Evolutionary conservation across 306 rosid species (phyloP).

Genomic region (Spatholobus suberectus): DNA sequence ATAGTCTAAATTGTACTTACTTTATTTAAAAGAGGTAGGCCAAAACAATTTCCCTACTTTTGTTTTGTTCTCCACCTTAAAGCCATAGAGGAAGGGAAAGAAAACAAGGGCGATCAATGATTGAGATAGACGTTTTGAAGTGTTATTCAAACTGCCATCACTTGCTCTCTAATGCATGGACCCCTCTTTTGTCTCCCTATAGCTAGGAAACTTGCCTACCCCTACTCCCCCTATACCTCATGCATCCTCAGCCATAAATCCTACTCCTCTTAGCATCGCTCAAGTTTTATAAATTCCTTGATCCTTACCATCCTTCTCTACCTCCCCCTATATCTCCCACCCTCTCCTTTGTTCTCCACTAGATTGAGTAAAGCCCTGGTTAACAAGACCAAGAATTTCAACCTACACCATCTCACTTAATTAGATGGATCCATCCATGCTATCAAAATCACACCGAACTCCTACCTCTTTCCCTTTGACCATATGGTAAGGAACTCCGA

Average conservation of each 20-base stretch:
- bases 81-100: conserved; percentile 20
- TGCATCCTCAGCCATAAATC: conserved; percentile 36
- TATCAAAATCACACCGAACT: conserved; percentile 54
- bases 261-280: neutral
- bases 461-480: conserved; percentile 45
- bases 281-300: conserved; percentile 29
- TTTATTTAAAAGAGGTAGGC: conserved; percentile 43
- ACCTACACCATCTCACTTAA: neutral
- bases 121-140: conserved; percentile 41
- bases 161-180: conserved; percentile 51
- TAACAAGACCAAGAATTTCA: conserved; percentile 35
- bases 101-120: conserved; percentile 14
- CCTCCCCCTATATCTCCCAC: neutral
- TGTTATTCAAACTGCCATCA: conserved; percentile 51
- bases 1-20: conserved; percentile 20
- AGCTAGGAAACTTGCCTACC: conserved; percentile 27
- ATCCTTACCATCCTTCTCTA: neutral
- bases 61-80: conserved; percentile 32
- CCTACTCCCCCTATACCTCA: neutral
- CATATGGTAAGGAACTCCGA: conserved; percentile 26
- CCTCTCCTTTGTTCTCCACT: conserved; percentile 24
- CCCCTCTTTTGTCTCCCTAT: conserved; percentile 61
- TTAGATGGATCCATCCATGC: conserved; percentile 41
- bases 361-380: conserved; percentile 37
- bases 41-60: conserved; percentile 35